Evolutionary conservation across 2,329 filamentous ascomycete species (phyloP).

Genomic region (Septoria linicola): DNA sequence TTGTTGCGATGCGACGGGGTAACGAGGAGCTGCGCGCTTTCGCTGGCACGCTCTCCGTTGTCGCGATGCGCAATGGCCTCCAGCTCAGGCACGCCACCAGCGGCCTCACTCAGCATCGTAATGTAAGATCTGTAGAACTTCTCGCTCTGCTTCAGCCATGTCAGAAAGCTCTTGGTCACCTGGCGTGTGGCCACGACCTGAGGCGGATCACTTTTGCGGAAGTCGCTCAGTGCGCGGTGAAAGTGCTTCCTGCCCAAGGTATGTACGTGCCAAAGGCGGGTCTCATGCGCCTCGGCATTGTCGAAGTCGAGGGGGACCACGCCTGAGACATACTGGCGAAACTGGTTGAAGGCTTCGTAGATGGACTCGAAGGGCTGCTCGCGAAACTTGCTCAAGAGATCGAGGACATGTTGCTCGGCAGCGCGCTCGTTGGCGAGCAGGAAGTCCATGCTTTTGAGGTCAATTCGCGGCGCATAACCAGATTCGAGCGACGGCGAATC

Average conservation of each 20-base stretch:
- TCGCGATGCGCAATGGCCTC: constrained; percentile 52
- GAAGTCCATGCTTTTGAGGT: constrained; percentile 35
- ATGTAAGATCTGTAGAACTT: constrained; percentile 87
- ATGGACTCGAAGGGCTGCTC: constrained; percentile 29
- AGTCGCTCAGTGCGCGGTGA: constrained; percentile 60
- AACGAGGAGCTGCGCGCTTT: constrained; percentile 26
- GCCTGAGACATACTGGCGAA: constrained; percentile 69
- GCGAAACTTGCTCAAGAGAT: constrained; percentile 28
- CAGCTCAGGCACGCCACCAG: constrained; percentile 58
- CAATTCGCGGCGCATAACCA: constrained; percentile 30
- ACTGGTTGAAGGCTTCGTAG: constrained; percentile 38
- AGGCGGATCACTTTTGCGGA: constrained; percentile 53
- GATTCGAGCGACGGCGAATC: constrained; percentile 19
- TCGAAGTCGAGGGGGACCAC: constrained; percentile 71
- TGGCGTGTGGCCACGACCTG: constrained; percentile 68
- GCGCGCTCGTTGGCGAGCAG: constrained; percentile 34
- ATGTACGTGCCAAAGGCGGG: constrained; percentile 76
- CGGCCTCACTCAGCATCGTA: constrained; percentile 66
- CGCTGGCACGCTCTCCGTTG: constrained; percentile 28
- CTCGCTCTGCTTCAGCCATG: constrained; percentile 84
- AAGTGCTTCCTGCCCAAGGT: constrained; percentile 75
- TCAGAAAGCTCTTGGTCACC: constrained; percentile 75
- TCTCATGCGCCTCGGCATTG: constrained; percentile 65
- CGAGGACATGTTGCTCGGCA: constrained; percentile 31
- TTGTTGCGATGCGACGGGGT: constrained; percentile 52